A percentile compares a stretch with the other conserved stretches of the same genome.
These are phyloP conservation scores for Eurotiales sp. DNA, from an alignment of 2,329 filamentous ascomycete genomes.

Conservation along the genomic window DNA sequence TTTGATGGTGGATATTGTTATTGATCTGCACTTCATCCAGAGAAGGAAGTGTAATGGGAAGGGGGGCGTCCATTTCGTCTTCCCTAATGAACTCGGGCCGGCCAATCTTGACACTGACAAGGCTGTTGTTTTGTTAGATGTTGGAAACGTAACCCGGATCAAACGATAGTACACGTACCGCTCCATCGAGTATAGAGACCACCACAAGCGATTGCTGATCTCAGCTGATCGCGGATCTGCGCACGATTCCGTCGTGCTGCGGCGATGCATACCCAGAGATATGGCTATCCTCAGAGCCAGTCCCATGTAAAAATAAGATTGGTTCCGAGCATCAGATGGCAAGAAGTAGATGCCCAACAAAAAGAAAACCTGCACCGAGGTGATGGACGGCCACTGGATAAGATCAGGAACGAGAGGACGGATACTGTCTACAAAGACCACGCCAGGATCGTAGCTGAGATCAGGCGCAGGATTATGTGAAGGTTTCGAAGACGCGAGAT, in stretches of 20 bases:
- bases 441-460: constrained; percentile 24
- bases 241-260: neutral
- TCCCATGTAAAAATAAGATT: constrained; percentile 37
- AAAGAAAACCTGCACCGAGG: constrained; percentile 32
- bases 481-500: constrained; percentile 3
- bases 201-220: constrained; percentile 2
- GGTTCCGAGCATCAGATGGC: constrained; percentile 32
- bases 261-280: constrained; percentile 45
- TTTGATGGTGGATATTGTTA: constrained; percentile 5
- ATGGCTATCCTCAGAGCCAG: constrained; percentile 52
- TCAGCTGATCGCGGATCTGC: neutral
- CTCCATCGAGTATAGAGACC: constrained; percentile 2
- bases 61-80: constrained; percentile 1
- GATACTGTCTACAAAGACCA: constrained; percentile 29
- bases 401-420: constrained; percentile 30
- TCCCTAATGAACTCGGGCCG: neutral
- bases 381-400: constrained; percentile 29
- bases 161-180: no score
- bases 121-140: constrained; percentile 1
- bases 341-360: constrained; percentile 35
- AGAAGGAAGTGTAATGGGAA: neutral
- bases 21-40: constrained; percentile 5
- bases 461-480: neutral
- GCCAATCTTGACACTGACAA: constrained; percentile 1
- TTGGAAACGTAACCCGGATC: no score